Base-by-base conservation (phyloP, 257 asterid species). In the Jacaranda copaia region DNA sequence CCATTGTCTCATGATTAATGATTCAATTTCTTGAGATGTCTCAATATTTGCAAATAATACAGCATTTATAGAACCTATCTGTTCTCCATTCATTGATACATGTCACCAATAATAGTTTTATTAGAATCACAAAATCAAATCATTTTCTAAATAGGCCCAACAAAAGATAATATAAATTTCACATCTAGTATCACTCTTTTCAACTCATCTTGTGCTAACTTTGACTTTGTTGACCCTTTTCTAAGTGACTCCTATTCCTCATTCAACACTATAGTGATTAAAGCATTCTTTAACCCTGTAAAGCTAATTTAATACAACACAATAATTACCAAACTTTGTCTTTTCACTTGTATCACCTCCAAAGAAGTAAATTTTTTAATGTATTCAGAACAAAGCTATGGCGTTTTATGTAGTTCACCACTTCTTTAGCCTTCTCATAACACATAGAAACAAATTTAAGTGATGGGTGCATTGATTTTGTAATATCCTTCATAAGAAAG, bases 321-420 rank as follows among this genome's bases (percentile, higher is more conserved):
- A 70, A 15, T 70, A 51, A 59, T 70, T 13, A 43, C 75, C 49
- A 70, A 20, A 69, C 9, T 52, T 40, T 70, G 53, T 58, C 14
- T 72, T 72, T 57, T 58, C 4, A 72, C 77, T 12, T 72, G 77
- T n/a, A 72, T 57, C 56, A 19, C 58, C 25, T 72, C 62, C 57
- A 72, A 72, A 25, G 43, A 16, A 58, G 77, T 32, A 42, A 72
- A 58, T 10, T 57, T 57, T 1, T 45, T 20, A n/a, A 72, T n/a
- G 57, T 72, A 15, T 57, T 32, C 18, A 72, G 12, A 58, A 58
- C 20, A 7, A 58, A 32, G 40, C 57, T 58, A 63, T 72, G 77
- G 32, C 15, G 57, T 72, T 57, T 72, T 40, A 72, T 58, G 55
- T 55, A 72, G 55, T 72, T 58, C 10, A 18, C 20, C 1, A 72